Conservation (phyloP, 73 alveolate species). For the Paramecium sonneborni region DNA sequence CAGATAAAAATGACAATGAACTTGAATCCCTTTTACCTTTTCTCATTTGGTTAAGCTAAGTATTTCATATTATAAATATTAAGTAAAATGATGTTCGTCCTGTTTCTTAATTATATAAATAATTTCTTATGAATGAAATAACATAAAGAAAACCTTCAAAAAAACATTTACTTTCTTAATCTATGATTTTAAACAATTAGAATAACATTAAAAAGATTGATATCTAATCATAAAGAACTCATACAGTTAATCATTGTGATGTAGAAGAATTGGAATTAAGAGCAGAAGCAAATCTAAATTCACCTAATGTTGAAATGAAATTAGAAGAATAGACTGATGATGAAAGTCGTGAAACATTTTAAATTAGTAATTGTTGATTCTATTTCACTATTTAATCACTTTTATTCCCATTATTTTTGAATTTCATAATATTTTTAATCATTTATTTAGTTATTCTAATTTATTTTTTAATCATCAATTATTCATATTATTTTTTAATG, state of each 20-base stretch:
- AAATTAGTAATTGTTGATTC: background rate
- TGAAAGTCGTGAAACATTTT: constrained; percentile 1
- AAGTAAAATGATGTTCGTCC: constrained; percentile 49
- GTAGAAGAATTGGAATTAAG: background rate
- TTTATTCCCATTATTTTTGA: background rate
- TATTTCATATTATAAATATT: background rate
- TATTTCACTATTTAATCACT: background rate
- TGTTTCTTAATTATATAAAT: background rate
- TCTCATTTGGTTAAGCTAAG: constrained; percentile 56
- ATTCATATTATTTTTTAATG: background rate
- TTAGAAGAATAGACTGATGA: constrained; percentile 29
- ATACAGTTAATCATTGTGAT: background rate
- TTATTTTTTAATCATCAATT: background rate
- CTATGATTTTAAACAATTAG: background rate
- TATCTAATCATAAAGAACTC: background rate
- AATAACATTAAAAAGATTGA: background rate
- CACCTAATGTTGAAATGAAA: constrained; percentile 6
- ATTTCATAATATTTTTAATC: background rate
- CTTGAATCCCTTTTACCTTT: constrained; percentile 52
- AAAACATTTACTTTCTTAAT: background rate
- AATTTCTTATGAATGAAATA: background rate
- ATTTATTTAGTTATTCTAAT: background rate
- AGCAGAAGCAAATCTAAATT: background rate
- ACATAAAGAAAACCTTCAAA: background rate
- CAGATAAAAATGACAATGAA: constrained; percentile 68